Evolutionary conservation across 179 eudicot species (phyloP).

Genomic region (Carnegiea gigantea): DNA sequence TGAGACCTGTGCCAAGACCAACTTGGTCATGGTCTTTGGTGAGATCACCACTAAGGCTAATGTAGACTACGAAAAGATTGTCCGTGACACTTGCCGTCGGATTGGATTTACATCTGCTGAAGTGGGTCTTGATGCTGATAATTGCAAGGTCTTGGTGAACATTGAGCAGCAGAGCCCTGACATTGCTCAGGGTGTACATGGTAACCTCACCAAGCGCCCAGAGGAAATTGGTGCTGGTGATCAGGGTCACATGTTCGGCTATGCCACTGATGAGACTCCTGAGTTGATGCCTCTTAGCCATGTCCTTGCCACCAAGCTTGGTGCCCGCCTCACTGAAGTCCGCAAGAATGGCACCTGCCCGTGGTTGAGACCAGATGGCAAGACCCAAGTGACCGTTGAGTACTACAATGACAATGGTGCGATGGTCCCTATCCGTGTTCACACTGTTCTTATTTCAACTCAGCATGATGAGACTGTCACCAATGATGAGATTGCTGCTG

Average conservation of each 20-base stretch:
- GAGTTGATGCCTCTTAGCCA: neutral
- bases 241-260: slow-evolving; percentile 1
- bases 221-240: slow-evolving; percentile 6
- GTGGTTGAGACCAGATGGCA: slow-evolving; percentile 67
- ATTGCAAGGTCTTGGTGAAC: slow-evolving; percentile 47
- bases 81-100: slow-evolving; percentile 53
- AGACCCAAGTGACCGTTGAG: slow-evolving; percentile 47
- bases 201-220: neutral
- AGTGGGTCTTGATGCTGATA: slow-evolving; percentile 68
- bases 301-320: slow-evolving; percentile 1
- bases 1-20: slow-evolving; percentile 39
- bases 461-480: slow-evolving; percentile 34
- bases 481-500: slow-evolving; percentile 22
- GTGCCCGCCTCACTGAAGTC: slow-evolving; percentile 1
- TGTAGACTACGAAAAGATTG: slow-evolving; percentile 61
- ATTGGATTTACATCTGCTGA: slow-evolving; percentile 57
- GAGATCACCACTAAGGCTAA: slow-evolving; percentile 62
- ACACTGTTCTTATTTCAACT: slow-evolving; percentile 32
- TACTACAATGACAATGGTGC: slow-evolving; percentile 28
- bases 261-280: slow-evolving; percentile 2
- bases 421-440: slow-evolving; percentile 30
- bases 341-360: slow-evolving; percentile 48
- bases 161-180: slow-evolving; percentile 3
- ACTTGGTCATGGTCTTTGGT: slow-evolving; percentile 6
- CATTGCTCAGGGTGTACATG: neutral